Conservation (phyloP, 2,329 filamentous ascomycete species). For the Colletotrichum gigasporum region DNA sequence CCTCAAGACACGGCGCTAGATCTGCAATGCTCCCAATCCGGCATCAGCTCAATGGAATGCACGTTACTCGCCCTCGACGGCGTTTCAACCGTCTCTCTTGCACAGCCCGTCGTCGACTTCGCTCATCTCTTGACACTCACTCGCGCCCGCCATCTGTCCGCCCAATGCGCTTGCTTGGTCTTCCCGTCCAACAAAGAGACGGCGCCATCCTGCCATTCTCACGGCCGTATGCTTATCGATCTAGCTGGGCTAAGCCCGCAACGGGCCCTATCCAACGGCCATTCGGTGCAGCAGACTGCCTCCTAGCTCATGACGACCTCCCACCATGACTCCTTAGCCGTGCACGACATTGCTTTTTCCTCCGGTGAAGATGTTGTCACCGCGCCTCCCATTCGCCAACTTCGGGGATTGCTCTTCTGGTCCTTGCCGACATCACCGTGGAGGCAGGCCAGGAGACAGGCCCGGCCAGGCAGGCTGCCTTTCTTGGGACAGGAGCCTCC, state of each 20-base stretch:
- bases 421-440: background rate
- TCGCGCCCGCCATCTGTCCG: conserved; percentile 3
- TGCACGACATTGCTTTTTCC: conserved; percentile 2
- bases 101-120: conserved; percentile 13
- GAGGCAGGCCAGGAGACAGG: background rate
- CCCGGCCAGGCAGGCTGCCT: background rate
- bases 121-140: conserved; percentile 6
- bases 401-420: background rate
- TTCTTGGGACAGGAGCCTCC: background rate
- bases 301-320: background rate
- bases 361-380: conserved; percentile 17
- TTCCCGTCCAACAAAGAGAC: conserved; percentile 29
- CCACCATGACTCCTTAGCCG: background rate
- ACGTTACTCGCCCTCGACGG: conserved; percentile 17
- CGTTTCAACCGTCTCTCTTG: conserved; percentile 15
- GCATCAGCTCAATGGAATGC: conserved; percentile 25
- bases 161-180: conserved; percentile 22
- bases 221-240: conserved; percentile 27
- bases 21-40: conserved; percentile 25
- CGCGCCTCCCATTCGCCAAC: background rate
- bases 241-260: conserved; percentile 12
- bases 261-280: conserved; percentile 28
- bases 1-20: conserved; percentile 12
- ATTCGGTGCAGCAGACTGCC: conserved; percentile 11
- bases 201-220: conserved; percentile 26